These are phyloP conservation scores for Arctostaphylos glauca DNA, from an alignment of 148 eudicot genomes.

Conservation along the genomic window DNA sequence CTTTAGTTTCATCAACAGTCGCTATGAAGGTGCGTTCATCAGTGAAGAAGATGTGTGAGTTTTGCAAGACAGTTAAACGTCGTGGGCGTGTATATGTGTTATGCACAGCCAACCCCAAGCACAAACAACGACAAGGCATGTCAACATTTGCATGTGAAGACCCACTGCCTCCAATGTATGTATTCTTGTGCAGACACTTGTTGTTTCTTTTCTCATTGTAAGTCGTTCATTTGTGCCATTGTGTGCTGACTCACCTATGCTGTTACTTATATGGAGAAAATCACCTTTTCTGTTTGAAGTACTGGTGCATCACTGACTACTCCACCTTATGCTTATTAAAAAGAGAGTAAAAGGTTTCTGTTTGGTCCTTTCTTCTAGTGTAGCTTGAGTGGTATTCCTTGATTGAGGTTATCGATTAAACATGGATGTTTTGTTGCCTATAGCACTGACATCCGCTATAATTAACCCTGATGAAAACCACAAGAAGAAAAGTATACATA, in stretches of 20 bases:
- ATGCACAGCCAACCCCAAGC: slow-evolving; percentile 77
- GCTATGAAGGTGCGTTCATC: slow-evolving; percentile 81
- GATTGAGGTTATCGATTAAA: not conserved
- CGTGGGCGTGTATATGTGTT: slow-evolving; percentile 68
- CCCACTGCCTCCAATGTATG: slow-evolving; percentile 42
- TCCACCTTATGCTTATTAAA: no score
- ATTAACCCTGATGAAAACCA: not conserved
- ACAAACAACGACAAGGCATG: slow-evolving; percentile 85
- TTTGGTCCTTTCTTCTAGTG: not conserved
- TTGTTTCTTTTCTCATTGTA: not conserved
- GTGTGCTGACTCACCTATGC: not conserved
- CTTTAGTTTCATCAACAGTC: slow-evolving; percentile 23
- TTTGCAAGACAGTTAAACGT: slow-evolving; percentile 74
- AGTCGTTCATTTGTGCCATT: not conserved
- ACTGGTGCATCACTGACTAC: not conserved
- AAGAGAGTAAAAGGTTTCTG: not conserved
- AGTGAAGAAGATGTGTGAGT: slow-evolving; percentile 89
- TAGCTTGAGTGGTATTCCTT: not conserved
- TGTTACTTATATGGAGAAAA: not conserved
- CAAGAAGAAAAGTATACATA: not conserved
- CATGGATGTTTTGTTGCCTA: not conserved
- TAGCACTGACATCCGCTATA: not conserved
- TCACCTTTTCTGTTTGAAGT: not conserved
- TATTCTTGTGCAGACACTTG: not conserved
- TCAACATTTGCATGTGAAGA: slow-evolving; percentile 62